phyloP scores from a whole-genome alignment of 1,284 basidiomycete genomes.

The Apiotrichum gamsii region DNA sequence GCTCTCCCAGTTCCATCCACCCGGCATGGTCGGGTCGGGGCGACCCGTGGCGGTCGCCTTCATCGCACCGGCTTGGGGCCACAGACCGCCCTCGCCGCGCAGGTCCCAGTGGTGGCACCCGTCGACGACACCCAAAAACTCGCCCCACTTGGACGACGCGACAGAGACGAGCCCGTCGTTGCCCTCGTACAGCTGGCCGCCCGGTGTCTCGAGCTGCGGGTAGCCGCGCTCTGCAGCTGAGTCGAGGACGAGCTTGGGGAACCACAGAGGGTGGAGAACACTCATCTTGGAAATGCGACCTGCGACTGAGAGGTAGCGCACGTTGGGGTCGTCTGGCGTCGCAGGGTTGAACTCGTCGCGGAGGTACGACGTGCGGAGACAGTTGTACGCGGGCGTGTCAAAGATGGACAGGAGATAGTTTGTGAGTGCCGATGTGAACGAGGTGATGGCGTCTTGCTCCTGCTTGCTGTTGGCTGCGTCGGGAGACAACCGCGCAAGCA shows the following conservation, averaged over 20 bases:
- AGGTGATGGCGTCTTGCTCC: slow-evolving; percentile 20
- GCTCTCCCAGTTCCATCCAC: slow-evolving; percentile 20
- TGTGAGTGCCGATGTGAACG: slow-evolving; percentile 54
- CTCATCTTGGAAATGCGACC: slow-evolving; percentile 64
- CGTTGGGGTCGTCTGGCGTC: slow-evolving; percentile 74
- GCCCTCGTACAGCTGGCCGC: slow-evolving; percentile 60
- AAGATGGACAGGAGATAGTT: slow-evolving; percentile 83
- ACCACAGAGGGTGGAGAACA: slow-evolving; percentile 91
- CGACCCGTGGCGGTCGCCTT: slow-evolving; percentile 1
- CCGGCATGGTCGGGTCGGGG: slow-evolving; percentile 10
- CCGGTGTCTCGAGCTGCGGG: slow-evolving; percentile 56
- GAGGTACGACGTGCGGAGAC: slow-evolving; percentile 82
- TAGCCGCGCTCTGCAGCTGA: slow-evolving; percentile 51
- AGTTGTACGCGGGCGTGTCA: slow-evolving; percentile 95
- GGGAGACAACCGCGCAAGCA: slow-evolving; percentile 41
- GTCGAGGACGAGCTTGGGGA: slow-evolving; percentile 90
- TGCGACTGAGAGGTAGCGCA: slow-evolving; percentile 89
- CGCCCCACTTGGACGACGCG: slow-evolving; percentile 83
- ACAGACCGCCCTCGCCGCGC: slow-evolving; percentile 61
- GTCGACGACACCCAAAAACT: slow-evolving; percentile 84
- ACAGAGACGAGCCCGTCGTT: slow-evolving; percentile 94
- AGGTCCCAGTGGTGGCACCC: slow-evolving; percentile 96
- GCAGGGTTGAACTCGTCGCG: slow-evolving; percentile 82
- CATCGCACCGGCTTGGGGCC: slow-evolving; percentile 31
- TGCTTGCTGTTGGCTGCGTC: slow-evolving; percentile 7